phyloP scores from a whole-genome alignment of 2,329 filamentous ascomycete species.

The Cercospora sesami region DNA sequence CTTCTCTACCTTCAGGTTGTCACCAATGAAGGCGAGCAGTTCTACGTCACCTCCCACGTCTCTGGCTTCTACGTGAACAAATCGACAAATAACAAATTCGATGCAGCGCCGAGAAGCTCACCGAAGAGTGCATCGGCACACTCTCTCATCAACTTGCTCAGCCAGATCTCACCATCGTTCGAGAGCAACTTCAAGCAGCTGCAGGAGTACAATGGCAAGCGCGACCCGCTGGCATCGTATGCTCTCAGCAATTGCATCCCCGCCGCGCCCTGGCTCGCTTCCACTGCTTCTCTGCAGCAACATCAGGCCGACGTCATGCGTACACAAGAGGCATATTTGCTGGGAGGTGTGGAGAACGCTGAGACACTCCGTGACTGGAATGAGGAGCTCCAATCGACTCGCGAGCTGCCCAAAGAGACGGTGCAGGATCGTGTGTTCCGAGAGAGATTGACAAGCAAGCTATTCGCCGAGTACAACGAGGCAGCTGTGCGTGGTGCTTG shows the following conservation, averaged over 20 bases:
- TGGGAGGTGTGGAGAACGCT: conserved; percentile 87
- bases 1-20: conserved; percentile 85
- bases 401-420: conserved; percentile 87
- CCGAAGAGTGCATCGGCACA: conserved; percentile 80
- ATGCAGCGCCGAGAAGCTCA: conserved; percentile 75
- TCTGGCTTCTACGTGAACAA: conserved; percentile 98
- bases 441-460: conserved; percentile 88
- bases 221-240: conserved; percentile 87
- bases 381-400: conserved; percentile 95
- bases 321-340: conserved; percentile 87
- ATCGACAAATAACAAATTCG: conserved; percentile 91
- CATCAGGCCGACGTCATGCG: conserved; percentile 84
- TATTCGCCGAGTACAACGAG: conserved; percentile 97
- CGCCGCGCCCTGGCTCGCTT: conserved; percentile 86
- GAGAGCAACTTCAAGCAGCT: conserved; percentile 71
- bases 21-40: conserved; percentile 92
- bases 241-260: conserved; percentile 95
- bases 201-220: conserved; percentile 79
- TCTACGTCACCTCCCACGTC: conserved; percentile 88
- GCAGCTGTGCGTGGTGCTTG: conserved; percentile 90
- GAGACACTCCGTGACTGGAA: conserved; percentile 98
- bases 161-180: conserved; percentile 81
- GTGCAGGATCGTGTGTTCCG: conserved; percentile 96
- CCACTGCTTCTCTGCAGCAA: conserved; percentile 61
- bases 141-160: conserved; percentile 79